Percentiles rank a stretch among this genome's conserved stretches.
Evolutionary conservation across 306 rosid species (phyloP).

Genomic region (Abrus precatorius): DNA sequence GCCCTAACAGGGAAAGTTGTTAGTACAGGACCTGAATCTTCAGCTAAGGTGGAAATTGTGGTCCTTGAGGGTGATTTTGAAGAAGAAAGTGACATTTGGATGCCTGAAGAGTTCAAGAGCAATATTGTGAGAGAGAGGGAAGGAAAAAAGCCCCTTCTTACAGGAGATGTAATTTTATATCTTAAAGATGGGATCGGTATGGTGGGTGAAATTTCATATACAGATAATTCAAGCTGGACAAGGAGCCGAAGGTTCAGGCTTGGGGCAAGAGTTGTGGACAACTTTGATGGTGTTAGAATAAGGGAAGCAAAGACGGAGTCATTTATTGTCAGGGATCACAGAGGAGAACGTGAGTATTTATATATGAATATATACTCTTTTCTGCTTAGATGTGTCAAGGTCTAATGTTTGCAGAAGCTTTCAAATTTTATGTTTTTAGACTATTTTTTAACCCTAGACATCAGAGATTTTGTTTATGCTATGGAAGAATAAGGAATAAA

Average conservation of each 20-base stretch:
- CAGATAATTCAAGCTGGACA: slow-evolving; percentile 99
- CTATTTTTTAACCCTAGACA: slow-evolving; percentile 21
- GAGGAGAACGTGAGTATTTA: slow-evolving; percentile 93
- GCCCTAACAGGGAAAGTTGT: slow-evolving; percentile 64
- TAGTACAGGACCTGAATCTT: slow-evolving; percentile 79
- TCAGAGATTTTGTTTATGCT: slow-evolving; percentile 7
- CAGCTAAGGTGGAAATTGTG: slow-evolving; percentile 90
- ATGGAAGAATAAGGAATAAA: not conserved
- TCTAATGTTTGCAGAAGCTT: slow-evolving; percentile 39
- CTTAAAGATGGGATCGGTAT: slow-evolving; percentile 82
- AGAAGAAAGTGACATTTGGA: slow-evolving; percentile 85
- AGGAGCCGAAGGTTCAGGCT: slow-evolving; percentile 96
- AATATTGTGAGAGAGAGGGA: slow-evolving; percentile 94
- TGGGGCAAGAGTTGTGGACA: slow-evolving; percentile 87
- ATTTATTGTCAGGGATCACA: slow-evolving; percentile 93
- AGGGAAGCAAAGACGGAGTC: slow-evolving; percentile 92
- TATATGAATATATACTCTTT: slow-evolving; percentile 12
- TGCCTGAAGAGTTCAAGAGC: slow-evolving; percentile 82
- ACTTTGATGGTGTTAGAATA: slow-evolving; percentile 70
- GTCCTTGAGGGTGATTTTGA: slow-evolving; percentile 99
- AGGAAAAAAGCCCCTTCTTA: slow-evolving; percentile 93
- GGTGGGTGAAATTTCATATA: slow-evolving; percentile 86
- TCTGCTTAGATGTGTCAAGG: slow-evolving; percentile 42
- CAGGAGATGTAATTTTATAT: slow-evolving; percentile 82
- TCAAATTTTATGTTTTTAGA: slow-evolving; percentile 23